Evolutionary conservation across 1,284 basidiomycete genomes (phyloP).

Genomic region (Irpex rosettiformis): DNA sequence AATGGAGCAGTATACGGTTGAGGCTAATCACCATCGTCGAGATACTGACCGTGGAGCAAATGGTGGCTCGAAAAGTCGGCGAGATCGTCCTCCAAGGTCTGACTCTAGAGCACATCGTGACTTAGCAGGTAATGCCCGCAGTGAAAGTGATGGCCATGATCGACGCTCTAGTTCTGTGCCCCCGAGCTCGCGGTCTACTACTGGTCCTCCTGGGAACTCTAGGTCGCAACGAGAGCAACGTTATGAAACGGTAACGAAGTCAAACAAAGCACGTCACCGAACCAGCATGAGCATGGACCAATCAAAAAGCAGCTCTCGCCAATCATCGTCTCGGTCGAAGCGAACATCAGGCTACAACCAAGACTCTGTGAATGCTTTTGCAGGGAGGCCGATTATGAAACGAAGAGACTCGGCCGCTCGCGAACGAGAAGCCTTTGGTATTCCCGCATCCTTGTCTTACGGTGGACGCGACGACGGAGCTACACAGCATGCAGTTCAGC

Average conservation of each 20-base stretch:
- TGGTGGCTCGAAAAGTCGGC: background rate
- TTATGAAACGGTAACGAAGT: background rate
- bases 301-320: background rate
- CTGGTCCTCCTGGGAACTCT: background rate
- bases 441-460: slow-evolving; percentile 32
- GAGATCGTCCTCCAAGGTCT: background rate
- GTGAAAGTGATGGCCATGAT: background rate
- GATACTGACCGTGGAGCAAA: background rate
- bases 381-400: background rate
- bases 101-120: background rate
- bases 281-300: slow-evolving; percentile 8
- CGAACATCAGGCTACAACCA: slow-evolving; percentile 8
- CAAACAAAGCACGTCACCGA: slow-evolving; percentile 11
- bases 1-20: background rate
- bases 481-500: slow-evolving; percentile 30
- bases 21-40: background rate
- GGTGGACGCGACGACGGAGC: slow-evolving; percentile 15
- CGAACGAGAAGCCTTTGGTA: slow-evolving; percentile 28
- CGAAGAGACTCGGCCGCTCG: slow-evolving; percentile 14
- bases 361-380: background rate
- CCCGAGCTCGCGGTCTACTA: background rate
- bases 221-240: background rate
- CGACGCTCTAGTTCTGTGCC: slow-evolving; percentile 11
- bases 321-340: background rate
- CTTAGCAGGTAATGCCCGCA: background rate